Conservation (phyloP, 163 green algal genomes). For the Trebouxiophyceae sp. region DNA sequence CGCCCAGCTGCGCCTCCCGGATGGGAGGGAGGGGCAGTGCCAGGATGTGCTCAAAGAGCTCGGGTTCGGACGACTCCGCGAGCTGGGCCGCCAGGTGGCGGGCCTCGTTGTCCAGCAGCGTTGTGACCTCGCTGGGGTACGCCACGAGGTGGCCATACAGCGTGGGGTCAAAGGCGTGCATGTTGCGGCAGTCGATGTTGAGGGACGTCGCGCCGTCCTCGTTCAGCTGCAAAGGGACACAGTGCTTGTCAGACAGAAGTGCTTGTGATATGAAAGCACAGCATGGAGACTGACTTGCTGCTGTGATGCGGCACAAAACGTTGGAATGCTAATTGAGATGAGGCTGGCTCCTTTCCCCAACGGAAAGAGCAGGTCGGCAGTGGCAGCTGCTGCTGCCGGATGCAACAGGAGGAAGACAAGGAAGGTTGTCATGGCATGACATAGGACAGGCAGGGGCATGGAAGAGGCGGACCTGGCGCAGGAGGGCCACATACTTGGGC, state of each 20-base stretch:
- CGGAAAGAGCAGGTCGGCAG: neutral
- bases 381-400: neutral
- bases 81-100: slow-evolving; percentile 13
- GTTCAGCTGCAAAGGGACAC: slow-evolving; percentile 31
- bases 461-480: slow-evolving; percentile 31
- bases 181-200: slow-evolving; percentile 51
- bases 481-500: slow-evolving; percentile 58
- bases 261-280: too few species aligned
- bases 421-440: neutral
- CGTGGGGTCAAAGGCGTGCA: slow-evolving; percentile 34
- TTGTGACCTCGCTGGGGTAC: slow-evolving; percentile 56
- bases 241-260: too few species aligned
- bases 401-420: too few species aligned
- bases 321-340: slow-evolving; percentile 2
- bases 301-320: neutral
- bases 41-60: slow-evolving; percentile 10
- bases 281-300: neutral
- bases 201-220: slow-evolving; percentile 27
- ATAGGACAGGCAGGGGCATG: neutral
- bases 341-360: too few species aligned
- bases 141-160: slow-evolving; percentile 62
- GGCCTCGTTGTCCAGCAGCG: slow-evolving; percentile 27
- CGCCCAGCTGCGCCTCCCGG: too few species aligned
- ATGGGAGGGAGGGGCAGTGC: too few species aligned
- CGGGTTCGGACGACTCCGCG: slow-evolving; percentile 13